Evolutionary conservation across 2,329 filamentous ascomycete genomes (phyloP).

Genomic region (Aspergillus floridensis): DNA sequence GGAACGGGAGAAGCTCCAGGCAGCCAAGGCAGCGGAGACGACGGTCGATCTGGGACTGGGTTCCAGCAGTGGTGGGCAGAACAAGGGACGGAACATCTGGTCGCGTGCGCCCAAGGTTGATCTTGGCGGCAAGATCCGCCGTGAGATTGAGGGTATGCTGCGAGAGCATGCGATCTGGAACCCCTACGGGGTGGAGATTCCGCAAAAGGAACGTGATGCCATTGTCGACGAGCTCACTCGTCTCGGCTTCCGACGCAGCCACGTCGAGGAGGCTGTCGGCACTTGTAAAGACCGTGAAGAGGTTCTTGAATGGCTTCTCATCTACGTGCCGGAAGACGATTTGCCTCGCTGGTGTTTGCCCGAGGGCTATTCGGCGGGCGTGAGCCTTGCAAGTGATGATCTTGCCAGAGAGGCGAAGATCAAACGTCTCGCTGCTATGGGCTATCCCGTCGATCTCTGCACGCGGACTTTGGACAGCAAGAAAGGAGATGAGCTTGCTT

Average conservation of each 20-base stretch:
- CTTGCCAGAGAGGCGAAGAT: slow-evolving; percentile 77
- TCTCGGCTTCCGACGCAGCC: slow-evolving; percentile 85
- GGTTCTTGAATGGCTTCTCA: slow-evolving; percentile 89
- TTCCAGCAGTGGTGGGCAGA: slow-evolving; percentile 27
- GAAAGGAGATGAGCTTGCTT: slow-evolving; percentile 68
- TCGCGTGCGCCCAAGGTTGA: slow-evolving; percentile 83
- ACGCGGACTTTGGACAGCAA: slow-evolving; percentile 70
- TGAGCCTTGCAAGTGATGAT: slow-evolving; percentile 80
- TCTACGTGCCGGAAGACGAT: slow-evolving; percentile 96
- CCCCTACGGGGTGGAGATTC: slow-evolving; percentile 67
- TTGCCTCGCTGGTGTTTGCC: slow-evolving; percentile 89
- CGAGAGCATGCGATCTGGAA: slow-evolving; percentile 84
- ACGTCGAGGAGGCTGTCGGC: slow-evolving; percentile 81
- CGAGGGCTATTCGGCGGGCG: slow-evolving; percentile 85
- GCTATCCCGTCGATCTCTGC: slow-evolving; percentile 83
- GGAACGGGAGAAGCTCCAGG: slow-evolving; percentile 62
- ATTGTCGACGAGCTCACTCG: slow-evolving; percentile 71
- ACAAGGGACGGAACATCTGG: slow-evolving; percentile 68
- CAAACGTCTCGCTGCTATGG: slow-evolving; percentile 75
- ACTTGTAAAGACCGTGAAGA: slow-evolving; percentile 92
- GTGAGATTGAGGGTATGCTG: slow-evolving; percentile 75
- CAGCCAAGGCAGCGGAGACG: slow-evolving; percentile 61
- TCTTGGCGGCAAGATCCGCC: slow-evolving; percentile 78
- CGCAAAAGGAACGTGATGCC: slow-evolving; percentile 53
- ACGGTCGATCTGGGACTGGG: slow-evolving; percentile 55